Conservation (phyloP, 495 filamentous ascomycete genomes). For the Extremus antarcticus region DNA sequence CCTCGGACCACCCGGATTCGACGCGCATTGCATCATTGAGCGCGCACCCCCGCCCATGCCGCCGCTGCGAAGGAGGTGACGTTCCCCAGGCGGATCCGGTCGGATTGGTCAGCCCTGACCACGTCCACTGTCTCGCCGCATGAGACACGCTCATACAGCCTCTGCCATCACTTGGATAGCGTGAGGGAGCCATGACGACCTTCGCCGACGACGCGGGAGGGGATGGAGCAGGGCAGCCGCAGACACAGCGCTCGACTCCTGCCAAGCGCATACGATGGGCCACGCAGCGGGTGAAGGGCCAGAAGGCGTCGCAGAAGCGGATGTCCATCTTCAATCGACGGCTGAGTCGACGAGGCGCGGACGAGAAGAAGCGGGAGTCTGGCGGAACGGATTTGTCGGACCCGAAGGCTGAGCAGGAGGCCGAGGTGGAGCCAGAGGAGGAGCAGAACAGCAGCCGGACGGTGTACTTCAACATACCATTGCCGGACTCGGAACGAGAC, state of each 20-base stretch:
- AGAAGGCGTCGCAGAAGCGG: constrained; percentile 67
- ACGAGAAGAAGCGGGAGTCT: constrained; percentile 67
- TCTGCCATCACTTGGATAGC: neutral
- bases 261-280: constrained; percentile 84
- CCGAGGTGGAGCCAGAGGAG: constrained; percentile 26
- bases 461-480: constrained; percentile 77
- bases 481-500: constrained; percentile 68
- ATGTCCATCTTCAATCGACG: constrained; percentile 71
- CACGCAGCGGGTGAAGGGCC: constrained; percentile 66
- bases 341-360: constrained; percentile 49
- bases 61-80: neutral
- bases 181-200: neutral
- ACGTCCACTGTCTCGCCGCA: neutral
- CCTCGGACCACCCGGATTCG: neutral
- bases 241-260: constrained; percentile 21
- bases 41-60: neutral
- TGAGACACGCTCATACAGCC: neutral
- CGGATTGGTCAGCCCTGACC: neutral
- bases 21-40: neutral
- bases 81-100: neutral
- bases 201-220: neutral
- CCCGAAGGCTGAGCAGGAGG: constrained; percentile 29
- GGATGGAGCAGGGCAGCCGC: constrained; percentile 7
- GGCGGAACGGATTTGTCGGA: constrained; percentile 36
- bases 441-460: constrained; percentile 30